Conservation (phyloP, 208 protist species). For the Paratrypanosoma confusum region DNA sequence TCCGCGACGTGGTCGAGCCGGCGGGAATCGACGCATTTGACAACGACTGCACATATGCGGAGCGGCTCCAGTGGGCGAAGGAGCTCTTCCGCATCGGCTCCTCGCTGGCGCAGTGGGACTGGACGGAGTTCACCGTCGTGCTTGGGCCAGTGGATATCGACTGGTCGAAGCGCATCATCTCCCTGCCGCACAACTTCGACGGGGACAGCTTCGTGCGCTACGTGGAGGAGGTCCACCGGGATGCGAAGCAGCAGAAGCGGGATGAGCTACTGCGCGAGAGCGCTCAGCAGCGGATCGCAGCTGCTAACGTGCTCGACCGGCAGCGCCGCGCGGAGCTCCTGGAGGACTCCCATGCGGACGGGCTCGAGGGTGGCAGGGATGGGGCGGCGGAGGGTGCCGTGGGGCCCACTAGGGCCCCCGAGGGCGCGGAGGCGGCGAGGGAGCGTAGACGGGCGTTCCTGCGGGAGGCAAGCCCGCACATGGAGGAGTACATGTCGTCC, state of each 20-base stretch:
- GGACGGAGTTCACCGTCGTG: conserved; percentile 81
- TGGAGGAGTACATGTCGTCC: conserved; percentile 79
- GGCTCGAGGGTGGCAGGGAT: neutral
- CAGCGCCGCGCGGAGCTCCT: conserved; percentile 48
- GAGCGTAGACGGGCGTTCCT: neutral
- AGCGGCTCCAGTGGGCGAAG: conserved; percentile 80
- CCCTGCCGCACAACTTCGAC: conserved; percentile 81
- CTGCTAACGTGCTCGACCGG: conserved; percentile 27
- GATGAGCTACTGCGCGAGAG: conserved; percentile 49
- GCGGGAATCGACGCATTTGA: conserved; percentile 74
- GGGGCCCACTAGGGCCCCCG: neutral
- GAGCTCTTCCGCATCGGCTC: conserved; percentile 76
- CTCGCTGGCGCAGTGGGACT: conserved; percentile 78
- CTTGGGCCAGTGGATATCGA: conserved; percentile 71
- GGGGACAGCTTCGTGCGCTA: conserved; percentile 79
- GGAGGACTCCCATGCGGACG: conserved; percentile 12
- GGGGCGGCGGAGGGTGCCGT: neutral
- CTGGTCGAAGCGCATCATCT: conserved; percentile 51
- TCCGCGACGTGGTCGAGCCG: conserved; percentile 63
- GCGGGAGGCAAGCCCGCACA: conserved; percentile 31
- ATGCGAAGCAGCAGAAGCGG: conserved; percentile 46
- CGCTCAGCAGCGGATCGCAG: conserved; percentile 28
- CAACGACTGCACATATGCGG: conserved; percentile 85
- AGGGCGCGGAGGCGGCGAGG: neutral
- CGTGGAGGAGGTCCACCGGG: conserved; percentile 72